Evolutionary conservation across 306 rosid genomes (phyloP).

Genomic region (Sesbania bispinosa): DNA sequence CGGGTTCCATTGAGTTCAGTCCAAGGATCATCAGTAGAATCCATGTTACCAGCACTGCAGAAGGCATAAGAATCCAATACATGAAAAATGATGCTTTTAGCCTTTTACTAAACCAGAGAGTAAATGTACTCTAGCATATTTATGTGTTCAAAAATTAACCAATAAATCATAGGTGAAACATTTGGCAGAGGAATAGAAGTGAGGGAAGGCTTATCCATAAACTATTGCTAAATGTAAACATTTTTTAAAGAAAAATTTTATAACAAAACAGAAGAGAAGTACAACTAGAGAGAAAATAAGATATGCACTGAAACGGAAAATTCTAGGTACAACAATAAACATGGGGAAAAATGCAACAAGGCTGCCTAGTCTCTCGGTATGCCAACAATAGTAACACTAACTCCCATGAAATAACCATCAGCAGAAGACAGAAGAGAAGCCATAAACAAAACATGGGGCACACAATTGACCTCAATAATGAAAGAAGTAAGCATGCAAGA

Average conservation of each 20-base stretch:
- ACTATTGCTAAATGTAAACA: constrained; percentile 2
- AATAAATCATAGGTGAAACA: constrained; percentile 7
- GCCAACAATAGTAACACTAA: background rate
- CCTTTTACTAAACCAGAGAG: constrained; percentile 13
- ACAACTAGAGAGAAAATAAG: constrained; percentile 8
- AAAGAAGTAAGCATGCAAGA: constrained; percentile 8
- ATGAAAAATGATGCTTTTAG: constrained; percentile 23
- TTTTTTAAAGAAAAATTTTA: background rate
- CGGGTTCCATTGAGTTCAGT: constrained; percentile 59
- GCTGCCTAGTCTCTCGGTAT: background rate
- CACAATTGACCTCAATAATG: constrained; percentile 13
- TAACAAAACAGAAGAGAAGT: background rate
- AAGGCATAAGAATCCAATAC: constrained; percentile 28
- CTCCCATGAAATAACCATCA: constrained; percentile 4
- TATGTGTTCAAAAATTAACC: background rate
- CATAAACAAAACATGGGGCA: constrained; percentile 15
- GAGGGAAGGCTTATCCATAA: constrained; percentile 5
- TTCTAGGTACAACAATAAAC: background rate
- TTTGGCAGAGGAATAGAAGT: background rate
- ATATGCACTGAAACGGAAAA: background rate
- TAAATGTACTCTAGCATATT: constrained; percentile 3
- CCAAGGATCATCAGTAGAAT: constrained; percentile 63
- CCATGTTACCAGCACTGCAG: constrained; percentile 78
- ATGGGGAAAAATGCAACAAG: background rate
- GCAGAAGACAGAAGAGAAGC: constrained; percentile 9